These are phyloP conservation scores for Camellia oleifera DNA, from an alignment of 179 eudicot genomes.

Conservation along the genomic window DNA sequence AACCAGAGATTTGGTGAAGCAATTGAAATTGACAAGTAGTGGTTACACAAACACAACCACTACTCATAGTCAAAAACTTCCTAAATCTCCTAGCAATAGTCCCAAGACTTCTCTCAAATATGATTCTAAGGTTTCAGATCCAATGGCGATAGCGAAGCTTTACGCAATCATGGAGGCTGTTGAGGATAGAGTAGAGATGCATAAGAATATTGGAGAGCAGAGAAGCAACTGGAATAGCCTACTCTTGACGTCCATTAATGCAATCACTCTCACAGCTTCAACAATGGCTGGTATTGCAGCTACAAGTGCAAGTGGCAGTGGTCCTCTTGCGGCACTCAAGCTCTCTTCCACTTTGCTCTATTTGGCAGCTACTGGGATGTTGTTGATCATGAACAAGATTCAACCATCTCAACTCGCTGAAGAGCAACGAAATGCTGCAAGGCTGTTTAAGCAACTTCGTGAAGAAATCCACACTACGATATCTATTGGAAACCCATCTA, in stretches of 20 bases:
- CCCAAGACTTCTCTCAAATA: not conserved
- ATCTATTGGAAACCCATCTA: slow-evolving; percentile 17
- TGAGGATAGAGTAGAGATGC: slow-evolving; percentile 40
- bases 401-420: slow-evolving; percentile 46
- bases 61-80: not conserved
- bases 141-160: slow-evolving; percentile 18
- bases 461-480: slow-evolving; percentile 27
- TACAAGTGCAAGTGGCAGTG: not conserved
- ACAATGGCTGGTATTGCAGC: slow-evolving; percentile 16
- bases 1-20: slow-evolving; percentile 13
- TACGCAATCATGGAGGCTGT: slow-evolving; percentile 29
- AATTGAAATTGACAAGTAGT: slow-evolving; percentile 10
- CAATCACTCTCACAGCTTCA: slow-evolving; percentile 27
- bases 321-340: slow-evolving; percentile 19
- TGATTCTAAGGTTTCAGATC: slow-evolving; percentile 8
- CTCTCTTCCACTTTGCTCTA: slow-evolving; percentile 31
- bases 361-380: slow-evolving; percentile 37
- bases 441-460: slow-evolving; percentile 35
- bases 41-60: slow-evolving; percentile 1
- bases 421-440: slow-evolving; percentile 42
- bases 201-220: slow-evolving; percentile 28
- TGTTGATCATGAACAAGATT: slow-evolving; percentile 34
- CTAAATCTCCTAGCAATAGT: not conserved
- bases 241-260: slow-evolving; percentile 25
- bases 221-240: slow-evolving; percentile 29